Conservation (phyloP, 306 rosid genomes). For the Comarum palustre region DNA sequence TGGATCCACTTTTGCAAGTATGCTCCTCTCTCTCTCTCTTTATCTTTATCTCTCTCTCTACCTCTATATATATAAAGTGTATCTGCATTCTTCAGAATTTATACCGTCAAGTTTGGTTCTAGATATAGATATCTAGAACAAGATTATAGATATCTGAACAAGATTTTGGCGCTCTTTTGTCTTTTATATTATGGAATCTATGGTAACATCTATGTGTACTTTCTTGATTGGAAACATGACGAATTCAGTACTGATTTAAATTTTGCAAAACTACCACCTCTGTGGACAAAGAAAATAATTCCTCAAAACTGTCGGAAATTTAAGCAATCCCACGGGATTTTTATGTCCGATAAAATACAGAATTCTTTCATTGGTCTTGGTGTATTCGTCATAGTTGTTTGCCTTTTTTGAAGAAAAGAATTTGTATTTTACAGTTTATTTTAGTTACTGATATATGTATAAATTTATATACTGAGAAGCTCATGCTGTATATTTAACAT, state of each 20-base stretch:
- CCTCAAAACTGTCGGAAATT: background rate
- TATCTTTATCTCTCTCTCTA: slow-evolving; percentile 14
- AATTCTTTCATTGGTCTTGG: background rate
- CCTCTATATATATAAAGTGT: background rate
- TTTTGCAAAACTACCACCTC: background rate
- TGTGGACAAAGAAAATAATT: background rate
- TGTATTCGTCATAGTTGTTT: background rate
- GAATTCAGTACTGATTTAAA: background rate
- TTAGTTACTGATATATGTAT: slow-evolving; percentile 11
- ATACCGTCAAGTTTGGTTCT: background rate
- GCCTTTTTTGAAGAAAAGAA: background rate
- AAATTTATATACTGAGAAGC: background rate
- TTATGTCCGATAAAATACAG: background rate
- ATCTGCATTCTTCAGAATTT: background rate
- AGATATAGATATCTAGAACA: too few relatives aligned
- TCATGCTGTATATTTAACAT: background rate
- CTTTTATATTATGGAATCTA: background rate
- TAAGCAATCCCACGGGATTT: too few relatives aligned
- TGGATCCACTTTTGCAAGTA: slow-evolving; percentile 97
- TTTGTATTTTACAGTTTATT: background rate
- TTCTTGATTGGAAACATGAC: background rate
- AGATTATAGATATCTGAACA: background rate
- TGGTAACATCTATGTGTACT: background rate
- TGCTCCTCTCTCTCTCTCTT: slow-evolving; percentile 23
- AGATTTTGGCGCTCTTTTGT: background rate